phyloP scores from a whole-genome alignment of 306 rosid species.

The Dalbergia cultrata region DNA sequence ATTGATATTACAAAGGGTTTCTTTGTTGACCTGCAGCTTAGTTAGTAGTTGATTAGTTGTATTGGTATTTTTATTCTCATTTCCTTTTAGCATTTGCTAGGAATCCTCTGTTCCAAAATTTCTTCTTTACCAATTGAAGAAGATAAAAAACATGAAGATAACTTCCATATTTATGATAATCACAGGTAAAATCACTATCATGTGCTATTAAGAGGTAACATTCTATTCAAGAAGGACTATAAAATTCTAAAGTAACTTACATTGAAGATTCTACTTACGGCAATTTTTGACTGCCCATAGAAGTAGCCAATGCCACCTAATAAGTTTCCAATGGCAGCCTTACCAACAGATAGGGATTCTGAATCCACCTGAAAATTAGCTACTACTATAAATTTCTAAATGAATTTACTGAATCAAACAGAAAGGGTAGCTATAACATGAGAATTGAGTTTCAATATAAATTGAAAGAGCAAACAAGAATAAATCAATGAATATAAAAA shows the following conservation, averaged over 20 bases:
- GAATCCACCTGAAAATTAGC: constrained; percentile 77
- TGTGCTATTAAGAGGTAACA: constrained; percentile 6
- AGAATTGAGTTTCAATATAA: constrained; percentile 17
- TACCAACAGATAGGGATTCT: constrained; percentile 76
- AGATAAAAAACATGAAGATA: constrained; percentile 24
- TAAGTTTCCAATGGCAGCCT: constrained; percentile 89
- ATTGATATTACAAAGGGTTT: background rate
- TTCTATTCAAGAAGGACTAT: constrained; percentile 30
- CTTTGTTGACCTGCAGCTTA: background rate
- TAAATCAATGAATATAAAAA: constrained; percentile 28
- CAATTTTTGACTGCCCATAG: constrained; percentile 92
- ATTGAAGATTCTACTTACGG: constrained; percentile 55
- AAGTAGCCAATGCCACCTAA: constrained; percentile 97
- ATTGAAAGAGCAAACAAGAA: constrained; percentile 25
- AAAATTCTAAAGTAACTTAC: constrained; percentile 60
- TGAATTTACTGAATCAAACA: constrained; percentile 20
- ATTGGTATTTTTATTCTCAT: background rate
- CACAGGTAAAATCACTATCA: constrained; percentile 9
- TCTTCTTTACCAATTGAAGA: constrained; percentile 21
- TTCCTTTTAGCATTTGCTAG: background rate
- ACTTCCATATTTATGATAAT: constrained; percentile 27
- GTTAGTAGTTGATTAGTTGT: background rate
- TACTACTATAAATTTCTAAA: constrained; percentile 39
- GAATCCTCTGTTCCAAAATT: constrained; percentile 6
- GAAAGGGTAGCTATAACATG: too few relatives aligned